Evolutionary conservation across 805 yeast genomes (phyloP).

Genomic region (Wickerhamiella vanderwaltii): DNA sequence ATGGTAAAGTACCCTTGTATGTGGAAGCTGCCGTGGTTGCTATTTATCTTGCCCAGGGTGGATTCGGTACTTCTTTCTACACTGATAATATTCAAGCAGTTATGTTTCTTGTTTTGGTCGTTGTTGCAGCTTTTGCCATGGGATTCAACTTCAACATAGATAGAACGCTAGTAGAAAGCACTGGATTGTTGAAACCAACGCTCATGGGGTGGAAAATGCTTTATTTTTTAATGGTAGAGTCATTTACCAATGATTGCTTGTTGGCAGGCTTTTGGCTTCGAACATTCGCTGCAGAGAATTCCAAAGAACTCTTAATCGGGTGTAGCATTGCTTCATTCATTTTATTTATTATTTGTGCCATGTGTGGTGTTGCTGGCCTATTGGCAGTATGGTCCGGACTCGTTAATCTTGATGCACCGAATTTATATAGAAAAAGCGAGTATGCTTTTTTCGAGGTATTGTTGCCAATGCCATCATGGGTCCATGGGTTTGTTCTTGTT

Average conservation of each 20-base stretch:
- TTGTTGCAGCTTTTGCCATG: conserved; percentile 67
- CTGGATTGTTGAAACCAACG: conserved; percentile 51
- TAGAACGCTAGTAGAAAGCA: conserved; percentile 44
- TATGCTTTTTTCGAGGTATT: conserved; percentile 59
- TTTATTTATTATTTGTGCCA: conserved; percentile 47
- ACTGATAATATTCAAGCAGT: conserved; percentile 78
- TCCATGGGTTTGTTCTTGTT: conserved; percentile 68
- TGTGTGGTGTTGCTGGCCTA: conserved; percentile 75
- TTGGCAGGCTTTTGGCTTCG: conserved; percentile 90
- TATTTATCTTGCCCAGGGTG: conserved; percentile 77
- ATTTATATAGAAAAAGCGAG: conserved; percentile 42
- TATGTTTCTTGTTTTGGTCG: conserved; percentile 50
- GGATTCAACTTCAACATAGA: conserved; percentile 56
- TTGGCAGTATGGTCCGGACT: conserved; percentile 85
- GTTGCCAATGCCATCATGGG: conserved; percentile 73
- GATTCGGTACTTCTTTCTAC: conserved; percentile 74
- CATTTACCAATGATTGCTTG: conserved; percentile 80
- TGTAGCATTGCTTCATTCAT: conserved; percentile 62
- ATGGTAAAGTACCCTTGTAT: conserved; percentile 68
- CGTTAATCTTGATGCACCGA: conserved; percentile 30
- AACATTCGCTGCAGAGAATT: conserved; percentile 75
- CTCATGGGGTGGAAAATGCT: conserved; percentile 81
- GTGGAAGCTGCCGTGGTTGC: conserved; percentile 84
- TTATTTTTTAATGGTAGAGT: conserved; percentile 73
- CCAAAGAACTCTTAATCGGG: conserved; percentile 64